A percentile compares a stretch with the other conserved stretches of the same genome.
phyloP scores from a whole-genome alignment of 225 moss, liverwort and hornwort species.

The Polytrichum formosum region DNA sequence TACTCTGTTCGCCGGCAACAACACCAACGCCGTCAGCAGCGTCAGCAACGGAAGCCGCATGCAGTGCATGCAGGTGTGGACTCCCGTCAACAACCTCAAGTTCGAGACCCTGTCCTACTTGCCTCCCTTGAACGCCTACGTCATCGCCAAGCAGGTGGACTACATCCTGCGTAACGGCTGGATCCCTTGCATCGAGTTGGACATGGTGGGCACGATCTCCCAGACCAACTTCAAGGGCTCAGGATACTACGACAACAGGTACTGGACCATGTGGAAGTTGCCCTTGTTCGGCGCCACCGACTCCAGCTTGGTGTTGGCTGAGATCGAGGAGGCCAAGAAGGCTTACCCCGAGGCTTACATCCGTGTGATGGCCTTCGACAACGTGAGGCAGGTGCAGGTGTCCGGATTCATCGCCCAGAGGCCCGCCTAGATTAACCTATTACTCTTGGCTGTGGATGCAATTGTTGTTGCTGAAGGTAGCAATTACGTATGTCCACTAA shows the following conservation, averaged over 20 bases:
- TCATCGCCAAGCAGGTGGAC: neutral
- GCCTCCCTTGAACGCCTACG: conserved; percentile 7
- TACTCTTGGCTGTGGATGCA: too few relatives aligned
- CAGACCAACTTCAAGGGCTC: conserved; percentile 7
- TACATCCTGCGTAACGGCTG: conserved; percentile 2
- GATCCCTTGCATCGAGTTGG: neutral
- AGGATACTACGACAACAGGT: conserved; percentile 15
- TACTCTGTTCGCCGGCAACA: conserved; percentile 15
- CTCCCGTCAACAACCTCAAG: conserved; percentile 6
- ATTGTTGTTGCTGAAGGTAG: too few relatives aligned
- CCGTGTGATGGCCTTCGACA: conserved; percentile 12
- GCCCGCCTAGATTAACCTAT: neutral
- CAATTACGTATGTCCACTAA: too few relatives aligned
- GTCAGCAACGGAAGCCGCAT: conserved; percentile 18
- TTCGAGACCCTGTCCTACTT: conserved; percentile 29
- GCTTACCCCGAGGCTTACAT: conserved; percentile 14
- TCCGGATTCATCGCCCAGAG: conserved; percentile 7
- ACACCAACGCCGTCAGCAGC: neutral
- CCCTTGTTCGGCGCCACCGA: conserved; percentile 16
- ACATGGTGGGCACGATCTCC: neutral
- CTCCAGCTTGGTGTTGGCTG: conserved; percentile 3
- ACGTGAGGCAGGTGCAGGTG: conserved; percentile 11
- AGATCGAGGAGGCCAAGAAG: conserved; percentile 13
- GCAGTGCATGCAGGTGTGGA: conserved; percentile 30
- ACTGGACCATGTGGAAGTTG: conserved; percentile 16